Percentiles rank a stretch among this genome's conserved stretches.
Conservation (phyloP, 192 early-diverging fungal species). For the Spinellus fusiger region DNA sequence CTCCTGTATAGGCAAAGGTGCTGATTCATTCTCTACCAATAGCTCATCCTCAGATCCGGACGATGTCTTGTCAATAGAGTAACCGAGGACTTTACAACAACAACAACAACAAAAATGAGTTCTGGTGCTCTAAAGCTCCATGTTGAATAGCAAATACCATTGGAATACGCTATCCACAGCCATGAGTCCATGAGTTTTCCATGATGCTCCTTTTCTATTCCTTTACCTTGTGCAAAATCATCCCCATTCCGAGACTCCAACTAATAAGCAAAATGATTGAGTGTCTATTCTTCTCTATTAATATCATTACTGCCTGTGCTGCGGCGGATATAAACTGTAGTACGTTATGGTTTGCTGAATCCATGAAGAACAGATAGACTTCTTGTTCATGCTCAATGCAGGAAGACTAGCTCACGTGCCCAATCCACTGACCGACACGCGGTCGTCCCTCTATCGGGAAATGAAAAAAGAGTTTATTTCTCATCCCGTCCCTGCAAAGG, state of each 20-base stretch:
- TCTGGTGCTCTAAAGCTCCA: neutral
- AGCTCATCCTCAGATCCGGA: conserved; percentile 8
- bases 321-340: conserved; percentile 34
- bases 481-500: too few species aligned
- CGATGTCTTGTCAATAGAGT: neutral
- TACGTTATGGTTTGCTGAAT: conserved; percentile 24
- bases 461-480: neutral
- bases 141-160: neutral
- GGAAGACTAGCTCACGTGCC: neutral
- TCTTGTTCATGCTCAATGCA: neutral
- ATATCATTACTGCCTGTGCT: conserved; percentile 16
- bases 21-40: neutral
- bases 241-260: neutral
- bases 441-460: neutral
- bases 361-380: conserved; percentile 13
- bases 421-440: neutral
- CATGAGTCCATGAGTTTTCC: neutral
- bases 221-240: neutral
- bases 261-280: neutral
- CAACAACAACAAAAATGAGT: neutral
- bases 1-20: conserved; percentile 4
- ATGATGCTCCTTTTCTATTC: neutral
- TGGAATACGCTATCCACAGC: neutral
- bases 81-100: neutral
- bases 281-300: neutral